Evolutionary conservation across 148 eudicot genomes (phyloP), one percentile per base, ranked within the genome.

Genomic region (Cornus suecica): DNA sequence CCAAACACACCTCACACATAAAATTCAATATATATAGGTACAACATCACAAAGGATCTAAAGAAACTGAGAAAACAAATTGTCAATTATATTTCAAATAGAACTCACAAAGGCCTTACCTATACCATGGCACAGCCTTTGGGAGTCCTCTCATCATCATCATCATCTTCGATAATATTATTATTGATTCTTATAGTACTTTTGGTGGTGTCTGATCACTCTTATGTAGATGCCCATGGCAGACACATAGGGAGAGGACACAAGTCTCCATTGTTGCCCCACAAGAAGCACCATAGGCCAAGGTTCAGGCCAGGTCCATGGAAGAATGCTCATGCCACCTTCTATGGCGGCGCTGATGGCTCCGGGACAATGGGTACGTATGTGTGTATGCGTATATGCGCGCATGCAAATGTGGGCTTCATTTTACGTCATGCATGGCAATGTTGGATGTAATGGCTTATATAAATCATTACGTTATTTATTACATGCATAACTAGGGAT

Each of bases 311-410:
- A 9, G 91, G 91, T 29, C 85, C 87, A 0, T 93, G 97, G 97
- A 87, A 72, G 77, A 61, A 66, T n/a, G 95, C 88, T 69, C 91
- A 85, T 65, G 94, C 96, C 34, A 93, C 97, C 41, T 93, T 87
- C 65, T 93, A 93, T 80, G 97, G 97, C 14, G 88, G 84, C 24
- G 16, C 84, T 25, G 96, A 91, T 83, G 97, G 88, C 77, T 85
- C 92, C 0, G 93, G 81, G 58, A 89, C 97, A 61, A 80, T 37
- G 72, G 89, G 97, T 93, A 84, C 66, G 69, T 67, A 25, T 0
- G 48, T 34, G 4, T 16, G 0, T 11, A 4, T 45, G 51, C 14
- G 1, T 45, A 45, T 45, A 11, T 45, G 52, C 9, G 10, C 10
- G 52, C 52, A 5, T 45, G 52, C 52, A 9, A 45, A 45, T 45